Evolutionary conservation across 768 basidiomycete genomes (phyloP).

Genomic region (Strobilomyces echinocephalus): DNA sequence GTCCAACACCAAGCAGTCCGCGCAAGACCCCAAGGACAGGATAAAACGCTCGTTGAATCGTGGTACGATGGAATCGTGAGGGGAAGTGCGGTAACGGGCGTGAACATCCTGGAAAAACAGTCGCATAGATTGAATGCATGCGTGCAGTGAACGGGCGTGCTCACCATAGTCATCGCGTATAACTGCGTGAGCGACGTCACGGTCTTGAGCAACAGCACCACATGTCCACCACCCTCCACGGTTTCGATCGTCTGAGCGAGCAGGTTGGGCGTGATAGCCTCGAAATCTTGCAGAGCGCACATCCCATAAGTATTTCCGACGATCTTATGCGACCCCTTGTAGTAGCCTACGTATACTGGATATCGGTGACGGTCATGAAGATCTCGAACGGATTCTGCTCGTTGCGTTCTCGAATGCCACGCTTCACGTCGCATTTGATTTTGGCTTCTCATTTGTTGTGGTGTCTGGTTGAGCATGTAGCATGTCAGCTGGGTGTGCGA

Average conservation of each 20-base stretch:
- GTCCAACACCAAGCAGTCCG: slow-evolving; percentile 90
- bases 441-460: slow-evolving; percentile 96
- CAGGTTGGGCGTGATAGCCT: slow-evolving; percentile 95
- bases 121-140: background rate
- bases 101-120: slow-evolving; percentile 78
- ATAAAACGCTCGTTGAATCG: slow-evolving; percentile 99
- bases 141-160: slow-evolving; percentile 6
- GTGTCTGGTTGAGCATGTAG: slow-evolving; percentile 48
- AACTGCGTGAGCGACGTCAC: slow-evolving; percentile 91
- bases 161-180: slow-evolving; percentile 83
- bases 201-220: slow-evolving; percentile 87
- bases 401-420: slow-evolving; percentile 88
- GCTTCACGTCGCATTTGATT: slow-evolving; percentile 93
- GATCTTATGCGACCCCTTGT: slow-evolving; percentile 96
- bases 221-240: slow-evolving; percentile 89
- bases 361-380: slow-evolving; percentile 97
- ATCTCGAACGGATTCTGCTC: slow-evolving; percentile 98
- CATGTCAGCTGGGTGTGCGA: background rate
- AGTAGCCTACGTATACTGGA: slow-evolving; percentile 98
- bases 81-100: slow-evolving; percentile 86
- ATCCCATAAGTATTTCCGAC: slow-evolving; percentile 97
- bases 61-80: slow-evolving; percentile 83
- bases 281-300: slow-evolving; percentile 96
- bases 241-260: slow-evolving; percentile 97
- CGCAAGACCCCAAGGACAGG: slow-evolving; percentile 88